Conservation (phyloP, 371 early-diverging fungal genomes). For the Mucor plumbeus region DNA sequence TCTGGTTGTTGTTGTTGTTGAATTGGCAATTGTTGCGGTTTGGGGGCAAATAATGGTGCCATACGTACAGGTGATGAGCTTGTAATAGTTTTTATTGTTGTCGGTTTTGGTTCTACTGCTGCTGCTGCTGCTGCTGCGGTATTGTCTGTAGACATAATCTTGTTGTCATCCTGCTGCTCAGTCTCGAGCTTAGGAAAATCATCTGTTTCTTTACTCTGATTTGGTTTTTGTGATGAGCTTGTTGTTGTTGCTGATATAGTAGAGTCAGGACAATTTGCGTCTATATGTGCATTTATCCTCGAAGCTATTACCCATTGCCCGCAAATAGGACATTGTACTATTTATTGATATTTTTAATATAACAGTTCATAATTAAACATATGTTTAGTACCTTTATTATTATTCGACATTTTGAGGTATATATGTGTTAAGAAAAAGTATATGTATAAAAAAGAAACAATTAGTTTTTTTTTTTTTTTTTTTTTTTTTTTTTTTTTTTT, state of each 20-base stretch:
- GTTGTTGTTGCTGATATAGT: neutral
- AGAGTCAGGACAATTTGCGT: slow-evolving; percentile 32
- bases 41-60: slow-evolving; percentile 29
- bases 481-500: too few relatives aligned
- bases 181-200: neutral
- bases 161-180: too few relatives aligned
- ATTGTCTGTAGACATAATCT: neutral
- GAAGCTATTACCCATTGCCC: slow-evolving; percentile 20
- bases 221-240: neutral
- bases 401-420: too few relatives aligned
- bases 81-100: neutral
- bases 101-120: neutral
- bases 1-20: too few relatives aligned
- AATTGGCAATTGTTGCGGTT: neutral
- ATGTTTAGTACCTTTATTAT: too few relatives aligned
- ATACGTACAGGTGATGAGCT: slow-evolving; percentile 11
- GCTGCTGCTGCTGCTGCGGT: neutral
- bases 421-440: too few relatives aligned
- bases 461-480: too few relatives aligned
- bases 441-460: too few relatives aligned
- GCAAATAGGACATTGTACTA: slow-evolving; percentile 49
- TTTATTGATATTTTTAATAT: too few relatives aligned
- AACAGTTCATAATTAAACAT: too few relatives aligned
- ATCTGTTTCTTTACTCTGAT: neutral
- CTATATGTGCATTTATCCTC: slow-evolving; percentile 45